Evolutionary conservation across 2,329 filamentous ascomycete genomes (phyloP), one percentile per base, ranked within the genome.

Genomic region (Aspergillus amoenus): DNA sequence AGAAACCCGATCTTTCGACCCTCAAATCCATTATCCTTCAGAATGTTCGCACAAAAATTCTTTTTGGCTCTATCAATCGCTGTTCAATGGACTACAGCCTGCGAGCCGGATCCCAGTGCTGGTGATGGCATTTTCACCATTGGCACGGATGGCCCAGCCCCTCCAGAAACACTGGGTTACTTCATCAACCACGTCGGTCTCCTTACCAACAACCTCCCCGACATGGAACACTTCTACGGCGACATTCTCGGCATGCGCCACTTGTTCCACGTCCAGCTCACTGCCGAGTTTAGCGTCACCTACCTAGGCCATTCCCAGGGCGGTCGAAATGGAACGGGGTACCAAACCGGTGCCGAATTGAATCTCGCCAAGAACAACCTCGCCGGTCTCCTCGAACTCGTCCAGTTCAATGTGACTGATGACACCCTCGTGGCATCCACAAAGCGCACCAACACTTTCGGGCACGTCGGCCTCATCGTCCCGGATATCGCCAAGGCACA

Each of bases 171-270:
- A 18, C 13, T 50, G 15, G 53, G 53, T 42, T 56, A 51, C 37
- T 50, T 50, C 17, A 51, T 56, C 30, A 56, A 56, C 41, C 47
- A 56, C 13, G 8, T 56, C 22, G 54, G 54, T 17, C 47, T 56
- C 7, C 54, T 56, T 21, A 56, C 54, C 34, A 56, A 32, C 7
- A 42, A 51, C 42, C 41, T 46, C 13, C 11, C 17, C 13, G 7
- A n/a, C 11, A 22, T 51, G 30, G 46, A 56, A 37, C 47, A 47
- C 34, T 56, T 56, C 47, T 56, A 56, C 34, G 21, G 22, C 4
- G 47, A 52, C 13, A 52, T 52, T 15, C 47, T 56, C 17, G 47
- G 54, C 42, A 45, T 56, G 47, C 53, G 53, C 32, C 54, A 46
- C 6, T 45, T 56, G 41, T 51, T 56, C 34, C 32, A 51, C 47